Evolutionary conservation across 1,284 basidiomycete species (phyloP), one percentile per base, ranked within the genome.

Genomic region (Cutaneotrichosporon cyanovorans): DNA sequence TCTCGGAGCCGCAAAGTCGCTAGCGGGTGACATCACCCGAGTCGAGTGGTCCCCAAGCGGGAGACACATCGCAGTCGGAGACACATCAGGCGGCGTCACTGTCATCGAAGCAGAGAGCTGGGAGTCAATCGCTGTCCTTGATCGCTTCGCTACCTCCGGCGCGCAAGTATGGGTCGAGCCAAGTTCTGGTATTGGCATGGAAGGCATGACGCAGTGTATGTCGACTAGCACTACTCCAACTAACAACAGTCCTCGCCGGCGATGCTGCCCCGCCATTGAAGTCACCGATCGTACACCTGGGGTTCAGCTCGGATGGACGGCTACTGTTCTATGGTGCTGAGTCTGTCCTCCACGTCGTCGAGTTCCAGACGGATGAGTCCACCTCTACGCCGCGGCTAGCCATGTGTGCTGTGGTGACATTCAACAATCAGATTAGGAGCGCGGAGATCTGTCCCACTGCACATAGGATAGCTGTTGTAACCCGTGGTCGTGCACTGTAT

Each of bases 281-380:
- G 12, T 28, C 25, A 28, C 25, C 25, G 12, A 28, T 51, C 12
- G 21, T 4, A 2, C 83, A 87, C 53, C 68, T 92, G 22, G 79
- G 83, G 37, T 91, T 87, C 79, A 87, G 87, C 65, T 73, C 77
- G 36, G 80, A 79, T 14, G 87, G 86, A 11, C 80, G 75, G 1
- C 69, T 85, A 15, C 68, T 92, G 4, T 75, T 87, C 28, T 42
- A 43, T 14, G 46, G 32, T 16, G 32, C 32, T 9, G 14, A 34
- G 15, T 16, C 16, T 9, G 9, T 6, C 15, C 14, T 34, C 9
- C 16, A 34, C 32, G 11, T 14, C 7, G 15, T n/a, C 7, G 32
- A 28, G 25, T 12, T 28, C 25, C 8, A 12, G 12, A 12, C 15
- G 5, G 14, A 34, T 34, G 32, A 34, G 9, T 8, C 32, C n/a